Conservation (phyloP, 2,329 filamentous ascomycete species). For the Colletotrichum liaoningense region DNA sequence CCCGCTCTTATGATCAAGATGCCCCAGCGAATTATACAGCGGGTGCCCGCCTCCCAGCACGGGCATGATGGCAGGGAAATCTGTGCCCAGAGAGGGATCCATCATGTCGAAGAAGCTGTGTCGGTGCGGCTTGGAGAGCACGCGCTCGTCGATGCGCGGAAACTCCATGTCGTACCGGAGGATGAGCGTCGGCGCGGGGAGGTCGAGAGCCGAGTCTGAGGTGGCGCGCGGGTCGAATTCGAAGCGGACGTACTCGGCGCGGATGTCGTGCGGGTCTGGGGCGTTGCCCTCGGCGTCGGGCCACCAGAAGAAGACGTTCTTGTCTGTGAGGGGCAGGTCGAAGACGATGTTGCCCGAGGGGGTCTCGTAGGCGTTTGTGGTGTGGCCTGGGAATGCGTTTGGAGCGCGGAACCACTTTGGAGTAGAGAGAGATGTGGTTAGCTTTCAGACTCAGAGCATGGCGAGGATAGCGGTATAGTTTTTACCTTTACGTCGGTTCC, state of each 20-base stretch:
- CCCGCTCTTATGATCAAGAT: constrained; percentile 43
- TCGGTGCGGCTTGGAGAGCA: constrained; percentile 5
- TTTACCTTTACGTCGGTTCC: constrained; percentile 23
- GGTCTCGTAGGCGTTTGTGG: constrained; percentile 50
- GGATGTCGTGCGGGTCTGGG: constrained; percentile 43
- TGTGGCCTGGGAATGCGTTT: constrained; percentile 50
- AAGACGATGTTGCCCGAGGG: constrained; percentile 44
- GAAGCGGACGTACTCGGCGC: constrained; percentile 36
- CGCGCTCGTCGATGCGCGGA: constrained; percentile 27
- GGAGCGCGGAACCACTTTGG: constrained; percentile 50
- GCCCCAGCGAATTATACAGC: constrained; percentile 48
- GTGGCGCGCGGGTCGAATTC: constrained; percentile 25
- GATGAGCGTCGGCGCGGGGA: constrained; percentile 11
- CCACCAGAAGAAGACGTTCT: constrained; percentile 57
- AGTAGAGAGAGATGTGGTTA: neutral
- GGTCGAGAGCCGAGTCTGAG: constrained; percentile 7
- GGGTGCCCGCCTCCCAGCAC: constrained; percentile 30
- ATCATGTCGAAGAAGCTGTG: constrained; percentile 32
- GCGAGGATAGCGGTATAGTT: fast-evolving
- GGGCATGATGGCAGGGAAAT: constrained; percentile 35
- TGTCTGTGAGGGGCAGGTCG: constrained; percentile 49
- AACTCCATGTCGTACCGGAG: constrained; percentile 29
- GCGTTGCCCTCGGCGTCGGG: constrained; percentile 49
- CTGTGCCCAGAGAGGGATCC: constrained; percentile 24
- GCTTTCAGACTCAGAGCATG: fast-evolving